phyloP scores from a whole-genome alignment of 495 filamentous ascomycete genomes.

The Aspergillus carlsbadensis region DNA sequence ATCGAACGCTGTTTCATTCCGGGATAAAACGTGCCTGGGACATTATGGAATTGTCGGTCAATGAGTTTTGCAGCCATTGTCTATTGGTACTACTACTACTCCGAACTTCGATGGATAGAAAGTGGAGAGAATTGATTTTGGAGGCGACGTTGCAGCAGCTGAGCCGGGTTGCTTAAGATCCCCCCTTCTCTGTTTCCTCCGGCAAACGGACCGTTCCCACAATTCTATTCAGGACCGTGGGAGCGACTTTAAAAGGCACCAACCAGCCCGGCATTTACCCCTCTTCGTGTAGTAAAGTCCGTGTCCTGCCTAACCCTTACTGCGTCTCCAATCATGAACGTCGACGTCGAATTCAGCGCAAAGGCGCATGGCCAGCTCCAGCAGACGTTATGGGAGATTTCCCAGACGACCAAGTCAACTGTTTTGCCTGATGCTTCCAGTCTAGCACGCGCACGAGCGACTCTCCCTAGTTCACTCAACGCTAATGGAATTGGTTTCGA shows the following conservation, averaged over 20 bases:
- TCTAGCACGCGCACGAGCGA: constrained; percentile 35
- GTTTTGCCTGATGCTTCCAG: constrained; percentile 35
- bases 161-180: no score
- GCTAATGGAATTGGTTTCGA: constrained; percentile 45
- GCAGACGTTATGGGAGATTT: constrained; percentile 35
- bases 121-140: neutral
- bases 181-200: constrained; percentile 3
- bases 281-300: neutral
- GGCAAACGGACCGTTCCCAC: constrained; percentile 8
- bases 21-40: constrained; percentile 35
- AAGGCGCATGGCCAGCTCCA: constrained; percentile 27
- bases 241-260: neutral
- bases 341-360: constrained; percentile 5
- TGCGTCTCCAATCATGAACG: constrained; percentile 13
- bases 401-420: constrained; percentile 32
- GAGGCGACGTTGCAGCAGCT: neutral
- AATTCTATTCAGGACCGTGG: neutral
- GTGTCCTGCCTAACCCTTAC: neutral
- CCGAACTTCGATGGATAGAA: neutral
- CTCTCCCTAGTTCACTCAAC: constrained; percentile 40
- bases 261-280: neutral
- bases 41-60: constrained; percentile 41
- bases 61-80: constrained; percentile 46
- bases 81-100: neutral
- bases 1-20: neutral